Conservation (phyloP, 768 basidiomycete genomes). For the Polyporus arcularius region DNA sequence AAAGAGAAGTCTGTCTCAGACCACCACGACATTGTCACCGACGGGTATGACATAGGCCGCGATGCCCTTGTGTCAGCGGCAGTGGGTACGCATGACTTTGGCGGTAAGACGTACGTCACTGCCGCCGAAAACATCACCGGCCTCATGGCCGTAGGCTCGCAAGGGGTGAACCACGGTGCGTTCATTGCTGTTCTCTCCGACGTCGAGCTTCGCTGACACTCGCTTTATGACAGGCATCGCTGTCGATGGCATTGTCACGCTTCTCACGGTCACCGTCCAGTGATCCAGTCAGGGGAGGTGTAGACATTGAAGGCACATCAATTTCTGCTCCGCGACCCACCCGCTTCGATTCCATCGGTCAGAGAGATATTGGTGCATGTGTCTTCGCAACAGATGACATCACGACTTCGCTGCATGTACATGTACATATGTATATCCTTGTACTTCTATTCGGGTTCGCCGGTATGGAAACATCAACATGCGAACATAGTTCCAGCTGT, state of each 20-base stretch:
- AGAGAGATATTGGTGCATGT: background rate
- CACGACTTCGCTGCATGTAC: background rate
- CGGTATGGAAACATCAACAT: background rate
- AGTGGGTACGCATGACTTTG: conserved; percentile 40
- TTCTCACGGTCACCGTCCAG: conserved; percentile 54
- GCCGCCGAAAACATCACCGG: conserved; percentile 49
- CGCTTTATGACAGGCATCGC: conserved; percentile 48
- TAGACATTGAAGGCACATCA: no score
- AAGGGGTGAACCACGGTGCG: conserved; percentile 57
- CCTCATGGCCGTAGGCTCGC: conserved; percentile 51
- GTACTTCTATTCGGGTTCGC: background rate
- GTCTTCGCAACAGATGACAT: background rate
- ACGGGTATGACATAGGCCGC: conserved; percentile 53
- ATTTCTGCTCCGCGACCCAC: no score
- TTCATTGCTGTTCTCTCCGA: background rate
- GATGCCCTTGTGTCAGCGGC: conserved; percentile 41
- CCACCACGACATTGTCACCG: conserved; percentile 42
- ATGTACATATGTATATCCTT: background rate
- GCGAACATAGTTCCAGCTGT: no score
- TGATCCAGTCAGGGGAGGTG: conserved; percentile 12
- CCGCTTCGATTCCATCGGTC: background rate
- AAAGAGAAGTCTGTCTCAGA: conserved; percentile 43
- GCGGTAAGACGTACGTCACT: conserved; percentile 49
- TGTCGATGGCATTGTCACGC: conserved; percentile 54
- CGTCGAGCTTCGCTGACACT: background rate